phyloP scores from a whole-genome alignment of 352 stramenopile genomes.

The Globisporangium rhizosaccharum region DNA sequence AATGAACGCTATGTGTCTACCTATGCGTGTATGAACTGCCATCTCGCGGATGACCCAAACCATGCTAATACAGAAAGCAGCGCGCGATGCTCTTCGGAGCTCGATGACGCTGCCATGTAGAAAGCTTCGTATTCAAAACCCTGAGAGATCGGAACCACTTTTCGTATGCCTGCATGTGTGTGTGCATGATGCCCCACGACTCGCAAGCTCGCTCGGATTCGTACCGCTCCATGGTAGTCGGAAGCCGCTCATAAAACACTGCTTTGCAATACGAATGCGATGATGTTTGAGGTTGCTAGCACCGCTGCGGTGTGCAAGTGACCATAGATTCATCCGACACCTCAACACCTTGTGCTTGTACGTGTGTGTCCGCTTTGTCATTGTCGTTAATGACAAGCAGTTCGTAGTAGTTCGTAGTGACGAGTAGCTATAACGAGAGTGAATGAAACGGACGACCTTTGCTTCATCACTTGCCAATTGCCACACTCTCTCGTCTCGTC shows the following conservation, averaged over 20 bases:
- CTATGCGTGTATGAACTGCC: slow-evolving; percentile 1
- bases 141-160: slow-evolving; percentile 51
- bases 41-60: slow-evolving; percentile 59
- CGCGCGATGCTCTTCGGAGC: slow-evolving; percentile 16
- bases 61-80: slow-evolving; percentile 77
- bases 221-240: slow-evolving; percentile 25
- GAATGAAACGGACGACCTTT: no score
- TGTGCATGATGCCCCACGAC: neutral
- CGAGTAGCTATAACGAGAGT: no score
- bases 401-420: no score
- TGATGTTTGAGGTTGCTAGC: slow-evolving; percentile 78
- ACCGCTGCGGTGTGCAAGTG: slow-evolving; percentile 50
- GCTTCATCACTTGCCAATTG: no score
- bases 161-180: slow-evolving; percentile 3
- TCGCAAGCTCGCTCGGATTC: slow-evolving; percentile 70
- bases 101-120: slow-evolving; percentile 26
- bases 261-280: slow-evolving; percentile 41
- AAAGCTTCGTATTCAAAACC: slow-evolving; percentile 73
- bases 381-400: no score
- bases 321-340: slow-evolving; percentile 68
- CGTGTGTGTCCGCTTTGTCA: neutral
- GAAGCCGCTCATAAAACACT: slow-evolving; percentile 46
- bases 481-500: neutral
- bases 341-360: neutral
- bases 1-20: neutral